Base-by-base conservation (phyloP, 208 protist genomes). In the Wallacemonas sp. region DNA sequence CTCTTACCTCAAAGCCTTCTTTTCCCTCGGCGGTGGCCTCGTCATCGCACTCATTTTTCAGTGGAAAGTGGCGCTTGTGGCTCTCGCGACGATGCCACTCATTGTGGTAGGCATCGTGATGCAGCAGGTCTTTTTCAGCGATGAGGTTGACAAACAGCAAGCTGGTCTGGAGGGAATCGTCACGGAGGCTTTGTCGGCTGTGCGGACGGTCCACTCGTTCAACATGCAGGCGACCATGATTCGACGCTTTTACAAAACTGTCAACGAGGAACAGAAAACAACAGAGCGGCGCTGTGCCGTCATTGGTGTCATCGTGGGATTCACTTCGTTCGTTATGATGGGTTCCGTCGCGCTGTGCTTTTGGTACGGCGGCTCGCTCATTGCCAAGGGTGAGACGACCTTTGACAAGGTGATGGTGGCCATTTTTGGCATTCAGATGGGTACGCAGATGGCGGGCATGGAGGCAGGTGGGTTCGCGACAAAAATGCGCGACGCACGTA, bases 301-400 rank as follows among this genome's bases (percentile, higher is more conserved):
- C 37, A 57, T 54, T 64, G 63, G 59, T 29, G 8, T 71, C 36
- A 57, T 59, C 50, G 32, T 64, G 9, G 73, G 62, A 17, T 36
- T 74, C 24, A 71, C 65, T 15, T 29, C 76, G 33, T 74, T 79
- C 45, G 34, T 69, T 3, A 50, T 71, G 50, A 64, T 62, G 37
- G 67, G 33, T 2, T 53, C 58, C 17, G 63, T 74, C 38, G 57
- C 61, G 13, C 61, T 79, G 1, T 27, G 60, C 12, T 79, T 76
- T 38, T 80, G 74, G 74, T 80, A 76, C 42, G 74, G 74, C 26
- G 62, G 68, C 3, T 72, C 45, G 41, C 52, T 80, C 30, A 65
- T 76, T 9, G 60, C 33, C 10, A 36, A 66, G 17, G 65, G 61
- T 6, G 63, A 80, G 45, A 60, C 64, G 15, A 54, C 22, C 37